Percentiles rank a stretch among this genome's conserved stretches.
phyloP scores from a whole-genome alignment of 2,329 filamentous ascomycete genomes.

The Tolypocladium amazonense region DNA sequence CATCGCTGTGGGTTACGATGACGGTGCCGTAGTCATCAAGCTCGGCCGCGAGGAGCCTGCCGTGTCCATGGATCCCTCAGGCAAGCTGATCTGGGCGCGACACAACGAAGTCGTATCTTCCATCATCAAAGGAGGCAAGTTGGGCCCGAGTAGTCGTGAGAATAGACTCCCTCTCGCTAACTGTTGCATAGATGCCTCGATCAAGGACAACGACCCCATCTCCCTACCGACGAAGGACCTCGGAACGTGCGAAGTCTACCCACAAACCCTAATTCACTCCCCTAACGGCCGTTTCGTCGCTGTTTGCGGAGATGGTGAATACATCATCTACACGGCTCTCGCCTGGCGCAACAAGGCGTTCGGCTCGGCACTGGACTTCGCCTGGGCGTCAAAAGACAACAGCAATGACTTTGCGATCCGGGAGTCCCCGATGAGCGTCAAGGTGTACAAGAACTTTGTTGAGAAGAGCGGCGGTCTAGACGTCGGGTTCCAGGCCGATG shows the following conservation, averaged over 20 bases:
- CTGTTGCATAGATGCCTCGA: constrained; percentile 46
- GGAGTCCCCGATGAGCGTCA: constrained; percentile 87
- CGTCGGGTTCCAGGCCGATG: constrained; percentile 91
- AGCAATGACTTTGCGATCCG: constrained; percentile 98
- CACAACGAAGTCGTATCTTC: constrained; percentile 93
- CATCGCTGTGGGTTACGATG: constrained; percentile 91
- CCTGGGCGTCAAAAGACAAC: constrained; percentile 94
- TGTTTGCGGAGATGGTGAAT: constrained; percentile 88
- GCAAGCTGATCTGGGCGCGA: constrained; percentile 91
- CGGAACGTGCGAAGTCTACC: constrained; percentile 92
- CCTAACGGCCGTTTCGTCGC: constrained; percentile 81
- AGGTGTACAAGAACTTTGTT: constrained; percentile 96
- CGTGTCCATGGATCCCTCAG: constrained; percentile 92
- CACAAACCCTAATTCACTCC: constrained; percentile 89
- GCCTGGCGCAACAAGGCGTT: constrained; percentile 98
- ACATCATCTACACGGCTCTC: constrained; percentile 96
- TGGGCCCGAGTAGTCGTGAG: not conserved
- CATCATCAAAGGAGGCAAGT: constrained; percentile 73
- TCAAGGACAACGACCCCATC: constrained; percentile 86
- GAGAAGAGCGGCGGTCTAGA: constrained; percentile 84
- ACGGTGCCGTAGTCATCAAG: constrained; percentile 95
- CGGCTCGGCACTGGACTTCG: constrained; percentile 89
- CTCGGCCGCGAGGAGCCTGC: constrained; percentile 95
- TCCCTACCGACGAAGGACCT: constrained; percentile 86
- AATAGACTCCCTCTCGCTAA: constrained; percentile 13